phyloP scores from a whole-genome alignment of 108 stramenopile genomes.

The Nitzschia putrida region DNA sequence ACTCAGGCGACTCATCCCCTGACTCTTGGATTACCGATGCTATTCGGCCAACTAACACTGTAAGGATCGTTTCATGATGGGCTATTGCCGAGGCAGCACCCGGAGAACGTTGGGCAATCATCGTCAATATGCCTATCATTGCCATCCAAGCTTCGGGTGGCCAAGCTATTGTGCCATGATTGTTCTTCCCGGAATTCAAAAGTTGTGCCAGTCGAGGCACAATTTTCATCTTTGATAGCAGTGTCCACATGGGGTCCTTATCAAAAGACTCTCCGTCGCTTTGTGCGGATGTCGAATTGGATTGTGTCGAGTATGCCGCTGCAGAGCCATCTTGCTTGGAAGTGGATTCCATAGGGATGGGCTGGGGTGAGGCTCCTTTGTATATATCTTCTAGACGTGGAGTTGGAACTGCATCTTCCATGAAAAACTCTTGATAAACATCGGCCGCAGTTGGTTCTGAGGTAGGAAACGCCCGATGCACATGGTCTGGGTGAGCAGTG shows the following conservation, averaged over 20 bases:
- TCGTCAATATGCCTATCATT: constrained; percentile 70
- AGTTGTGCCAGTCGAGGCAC: constrained; percentile 73
- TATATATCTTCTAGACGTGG: constrained; percentile 54
- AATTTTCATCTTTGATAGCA: constrained; percentile 83
- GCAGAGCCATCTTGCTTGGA: not conserved
- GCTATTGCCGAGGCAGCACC: constrained; percentile 84
- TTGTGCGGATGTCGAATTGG: constrained; percentile 73
- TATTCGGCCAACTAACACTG: constrained; percentile 7
- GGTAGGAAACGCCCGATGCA: constrained; percentile 1
- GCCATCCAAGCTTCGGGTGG: constrained; percentile 41
- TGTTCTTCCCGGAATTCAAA: constrained; percentile 3
- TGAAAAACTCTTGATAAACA: constrained; percentile 51
- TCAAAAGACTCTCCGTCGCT: constrained; percentile 76
- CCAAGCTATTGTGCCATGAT: not conserved
- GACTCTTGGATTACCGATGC: not conserved
- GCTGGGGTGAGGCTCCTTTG: constrained; percentile 47
- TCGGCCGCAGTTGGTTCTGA: not conserved
- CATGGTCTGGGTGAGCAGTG: constrained; percentile 66
- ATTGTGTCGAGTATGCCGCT: constrained; percentile 68
- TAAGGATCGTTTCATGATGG: constrained; percentile 59
- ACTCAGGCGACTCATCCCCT: not conserved
- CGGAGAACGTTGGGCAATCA: constrained; percentile 77
- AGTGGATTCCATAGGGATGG: constrained; percentile 28
- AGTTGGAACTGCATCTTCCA: constrained; percentile 77
- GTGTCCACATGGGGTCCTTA: constrained; percentile 82